Percentiles rank a stretch among this genome's conserved stretches.
phyloP scores from a whole-genome alignment of 1,284 basidiomycete species.

The Sanguinoderma infundibulare region DNA sequence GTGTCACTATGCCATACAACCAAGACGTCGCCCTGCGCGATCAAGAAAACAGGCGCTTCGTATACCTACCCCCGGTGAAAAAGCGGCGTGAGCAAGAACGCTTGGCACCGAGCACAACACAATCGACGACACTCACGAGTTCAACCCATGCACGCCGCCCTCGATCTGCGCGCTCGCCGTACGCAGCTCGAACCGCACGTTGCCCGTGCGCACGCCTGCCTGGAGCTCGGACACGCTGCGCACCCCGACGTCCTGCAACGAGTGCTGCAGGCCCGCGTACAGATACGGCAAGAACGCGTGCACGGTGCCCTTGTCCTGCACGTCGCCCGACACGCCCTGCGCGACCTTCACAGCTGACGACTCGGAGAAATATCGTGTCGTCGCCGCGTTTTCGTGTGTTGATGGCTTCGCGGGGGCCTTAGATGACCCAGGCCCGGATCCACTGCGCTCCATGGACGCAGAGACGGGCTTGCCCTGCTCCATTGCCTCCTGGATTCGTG shows the following conservation, averaged over 20 bases:
- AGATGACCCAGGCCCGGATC: slow-evolving; percentile 40
- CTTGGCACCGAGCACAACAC: slow-evolving; percentile 16
- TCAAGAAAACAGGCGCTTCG: slow-evolving; percentile 34
- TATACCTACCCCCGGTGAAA: slow-evolving; percentile 28
- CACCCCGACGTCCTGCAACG: slow-evolving; percentile 93
- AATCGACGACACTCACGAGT: slow-evolving; percentile 63
- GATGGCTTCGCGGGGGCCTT: slow-evolving; percentile 54
- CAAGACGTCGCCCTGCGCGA: slow-evolving; percentile 1
- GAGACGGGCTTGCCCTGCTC: slow-evolving; percentile 72
- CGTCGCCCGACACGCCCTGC: slow-evolving; percentile 96
- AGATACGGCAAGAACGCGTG: slow-evolving; percentile 93
- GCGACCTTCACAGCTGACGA: slow-evolving; percentile 95
- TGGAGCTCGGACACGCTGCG: slow-evolving; percentile 67
- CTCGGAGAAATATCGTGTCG: slow-evolving; percentile 97
- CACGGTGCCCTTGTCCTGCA: slow-evolving; percentile 96
- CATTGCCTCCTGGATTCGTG: slow-evolving; percentile 77
- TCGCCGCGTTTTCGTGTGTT: slow-evolving; percentile 92
- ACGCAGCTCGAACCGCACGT: slow-evolving; percentile 90
- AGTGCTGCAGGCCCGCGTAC: slow-evolving; percentile 93
- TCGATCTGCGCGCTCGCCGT: slow-evolving; percentile 97
- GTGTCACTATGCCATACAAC: slow-evolving; percentile 6
- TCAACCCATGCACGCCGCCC: slow-evolving; percentile 93
- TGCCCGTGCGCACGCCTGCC: slow-evolving; percentile 64
- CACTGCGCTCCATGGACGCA: slow-evolving; percentile 35
- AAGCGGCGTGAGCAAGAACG: slow-evolving; percentile 13